Percentiles rank a stretch among this genome's conserved stretches.
These are phyloP conservation scores for Moesziomyces sp. DNA, from an alignment of 1,284 basidiomycete genomes.

Conservation along the genomic window DNA sequence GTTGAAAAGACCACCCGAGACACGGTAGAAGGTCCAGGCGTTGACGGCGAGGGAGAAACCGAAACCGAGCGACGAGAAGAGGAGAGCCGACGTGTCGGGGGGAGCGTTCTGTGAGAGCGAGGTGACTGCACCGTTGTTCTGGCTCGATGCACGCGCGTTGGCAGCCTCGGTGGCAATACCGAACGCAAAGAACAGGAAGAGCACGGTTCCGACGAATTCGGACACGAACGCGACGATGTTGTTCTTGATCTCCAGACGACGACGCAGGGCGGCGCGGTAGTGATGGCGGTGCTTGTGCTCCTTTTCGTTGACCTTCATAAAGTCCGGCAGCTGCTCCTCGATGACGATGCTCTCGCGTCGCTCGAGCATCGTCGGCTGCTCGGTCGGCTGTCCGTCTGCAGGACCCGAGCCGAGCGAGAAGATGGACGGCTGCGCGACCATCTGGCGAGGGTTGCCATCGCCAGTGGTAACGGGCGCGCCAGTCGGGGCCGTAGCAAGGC, in stretches of 20 bases:
- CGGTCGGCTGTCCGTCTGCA: not conserved
- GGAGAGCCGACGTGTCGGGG: conserved; percentile 61
- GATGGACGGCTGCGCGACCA: conserved; percentile 34
- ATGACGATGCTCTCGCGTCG: conserved; percentile 38
- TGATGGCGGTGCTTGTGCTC: conserved; percentile 45
- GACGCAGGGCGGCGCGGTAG: conserved; percentile 37
- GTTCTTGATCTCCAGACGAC: conserved; percentile 71
- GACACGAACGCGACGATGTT: conserved; percentile 69
- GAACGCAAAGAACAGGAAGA: conserved; percentile 64
- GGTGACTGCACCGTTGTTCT: conserved; percentile 17
- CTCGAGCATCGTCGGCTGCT: conserved; percentile 23
- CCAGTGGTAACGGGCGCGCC: conserved; percentile 33
- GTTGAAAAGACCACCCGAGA: conserved; percentile 65
- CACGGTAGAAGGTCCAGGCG: conserved; percentile 52
- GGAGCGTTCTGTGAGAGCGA: conserved; percentile 37
- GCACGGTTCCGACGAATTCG: conserved; percentile 70
- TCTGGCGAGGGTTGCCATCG: conserved; percentile 22
- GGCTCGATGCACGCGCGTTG: conserved; percentile 21
- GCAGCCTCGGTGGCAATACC: conserved; percentile 52
- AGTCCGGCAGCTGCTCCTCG: conserved; percentile 38
- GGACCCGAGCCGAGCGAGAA: conserved; percentile 26
- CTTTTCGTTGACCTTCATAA: conserved; percentile 48
- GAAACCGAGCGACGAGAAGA: conserved; percentile 70
- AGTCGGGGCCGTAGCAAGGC: conserved; percentile 27
- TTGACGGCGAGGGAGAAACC: conserved; percentile 68